A percentile compares a stretch with the other conserved stretches of the same genome.
Evolutionary conservation across 2,329 filamentous ascomycete species (phyloP).

Genomic region (Pseudocercospora pini-densiflorae): DNA sequence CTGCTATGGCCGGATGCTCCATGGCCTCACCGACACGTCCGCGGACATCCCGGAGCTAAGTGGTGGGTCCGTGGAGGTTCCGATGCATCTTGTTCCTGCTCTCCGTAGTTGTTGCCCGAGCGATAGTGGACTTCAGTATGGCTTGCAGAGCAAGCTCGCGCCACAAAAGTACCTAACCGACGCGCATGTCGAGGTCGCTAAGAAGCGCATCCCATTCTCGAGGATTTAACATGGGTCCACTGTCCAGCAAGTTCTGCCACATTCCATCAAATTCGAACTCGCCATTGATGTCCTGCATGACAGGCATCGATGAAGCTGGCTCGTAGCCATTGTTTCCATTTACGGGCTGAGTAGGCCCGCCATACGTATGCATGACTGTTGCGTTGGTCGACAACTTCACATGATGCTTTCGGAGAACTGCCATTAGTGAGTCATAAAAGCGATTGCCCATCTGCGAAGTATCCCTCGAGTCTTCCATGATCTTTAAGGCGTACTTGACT

Average conservation of each 20-base stretch:
- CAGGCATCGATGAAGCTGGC: not conserved
- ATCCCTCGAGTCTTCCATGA: conserved; percentile 28
- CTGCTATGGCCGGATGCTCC: not conserved
- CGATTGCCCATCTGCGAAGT: conserved; percentile 24
- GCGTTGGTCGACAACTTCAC: conserved; percentile 25
- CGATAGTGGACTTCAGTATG: not conserved
- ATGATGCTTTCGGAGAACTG: conserved; percentile 32
- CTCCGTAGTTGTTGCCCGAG: not conserved
- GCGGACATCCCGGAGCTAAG: not conserved
- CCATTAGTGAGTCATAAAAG: conserved; percentile 32
- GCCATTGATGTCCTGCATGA: not conserved
- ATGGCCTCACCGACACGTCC: not conserved
- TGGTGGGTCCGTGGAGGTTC: not conserved
- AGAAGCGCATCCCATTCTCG: conserved; percentile 31
- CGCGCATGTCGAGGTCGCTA: conserved; percentile 28
- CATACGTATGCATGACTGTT: not conserved
- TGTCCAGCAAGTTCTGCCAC: conserved; percentile 34
- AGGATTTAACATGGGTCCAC: conserved; percentile 22
- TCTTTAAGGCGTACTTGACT: conserved; percentile 30
- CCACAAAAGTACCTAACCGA: not conserved
- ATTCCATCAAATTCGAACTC: conserved; percentile 30
- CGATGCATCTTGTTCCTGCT: not conserved
- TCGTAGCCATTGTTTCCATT: not conserved
- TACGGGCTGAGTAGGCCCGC: not conserved
- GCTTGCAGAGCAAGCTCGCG: not conserved